Evolutionary conservation across 306 rosid genomes (phyloP), one percentile per base, ranked within the genome.

Genomic region (Prunus persica): DNA sequence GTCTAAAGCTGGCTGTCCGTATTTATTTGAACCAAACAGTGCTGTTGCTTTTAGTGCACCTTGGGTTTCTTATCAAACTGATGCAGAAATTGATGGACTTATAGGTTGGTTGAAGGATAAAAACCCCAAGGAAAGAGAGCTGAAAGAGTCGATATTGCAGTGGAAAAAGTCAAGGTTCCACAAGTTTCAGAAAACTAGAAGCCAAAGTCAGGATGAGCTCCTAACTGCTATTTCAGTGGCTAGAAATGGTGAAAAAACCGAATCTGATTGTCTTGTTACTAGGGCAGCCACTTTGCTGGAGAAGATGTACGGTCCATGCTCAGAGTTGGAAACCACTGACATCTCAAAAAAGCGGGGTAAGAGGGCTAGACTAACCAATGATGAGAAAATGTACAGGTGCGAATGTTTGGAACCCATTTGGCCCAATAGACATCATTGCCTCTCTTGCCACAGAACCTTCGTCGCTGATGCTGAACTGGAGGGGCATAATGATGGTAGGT

Each of bases 341-440:
- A 60, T 72, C 66, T 58, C 71, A 38, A 91, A 89, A 83, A 90
- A 86, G 85, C 85, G 79, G 54, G 87, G 75, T 62, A 87, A 84
- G 74, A 83, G 63, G 85, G 64, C 87, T 41, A 86, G 87, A 50
- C 24, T 83, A 76, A 61, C 82, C 69, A 76, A 83, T 83, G 93
- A 85, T 76, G 93, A 89, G 32, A 91, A 88, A 76, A 76, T 91
- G 89, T 86, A 72, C 80, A 89, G 98, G 78, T 96, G 99, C 47
- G 89, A 84, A 79, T 96, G 99, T 86, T 86, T 96, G 73, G 98
- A 96, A 81, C 91, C 89, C 76, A 72, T 91, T 67, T 96, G 91
- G 93, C 88, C 96, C 69, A 82, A 84, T 80, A 88, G 98, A 82
- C 79, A 76, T 49, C 99, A 92, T 81, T 96, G 99, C 85, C 80